Conservation (phyloP, 148 eudicot species). For the Diospyros lotus region DNA sequence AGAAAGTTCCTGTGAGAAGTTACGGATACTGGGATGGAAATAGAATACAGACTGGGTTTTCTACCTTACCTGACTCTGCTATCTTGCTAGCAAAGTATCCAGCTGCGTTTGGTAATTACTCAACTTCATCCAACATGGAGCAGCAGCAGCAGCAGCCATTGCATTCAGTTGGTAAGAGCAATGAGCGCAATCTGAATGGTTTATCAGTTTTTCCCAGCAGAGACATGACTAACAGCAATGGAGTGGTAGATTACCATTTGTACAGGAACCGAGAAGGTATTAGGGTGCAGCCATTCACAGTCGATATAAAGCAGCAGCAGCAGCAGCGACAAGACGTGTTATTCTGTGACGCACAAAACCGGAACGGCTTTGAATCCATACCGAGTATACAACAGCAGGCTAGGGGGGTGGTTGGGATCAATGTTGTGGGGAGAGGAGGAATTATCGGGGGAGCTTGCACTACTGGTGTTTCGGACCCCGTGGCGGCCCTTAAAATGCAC, state of each 20-base stretch:
- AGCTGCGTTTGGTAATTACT: constrained; percentile 47
- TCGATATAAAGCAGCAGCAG: constrained; percentile 44
- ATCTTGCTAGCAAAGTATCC: constrained; percentile 67
- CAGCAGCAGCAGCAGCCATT: constrained; percentile 30
- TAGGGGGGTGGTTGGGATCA: constrained; percentile 35
- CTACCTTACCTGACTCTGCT: constrained; percentile 66
- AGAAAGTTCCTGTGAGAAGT: constrained; percentile 57
- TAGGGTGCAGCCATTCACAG: constrained; percentile 41
- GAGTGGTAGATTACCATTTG: constrained; percentile 29
- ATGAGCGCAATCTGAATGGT: constrained; percentile 39
- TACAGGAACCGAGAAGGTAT: constrained; percentile 32
- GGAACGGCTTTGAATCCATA: constrained; percentile 41
- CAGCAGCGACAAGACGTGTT: constrained; percentile 16
- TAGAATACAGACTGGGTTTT: constrained; percentile 47
- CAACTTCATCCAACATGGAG: constrained; percentile 36
- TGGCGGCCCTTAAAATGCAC: constrained; percentile 72
- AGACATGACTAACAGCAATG: constrained; percentile 36
- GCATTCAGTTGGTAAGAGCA: constrained; percentile 20
- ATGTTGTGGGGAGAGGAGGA: constrained; percentile 46
- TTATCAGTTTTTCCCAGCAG: constrained; percentile 37
- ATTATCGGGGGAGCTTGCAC: constrained; percentile 33
- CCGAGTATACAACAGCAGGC: constrained; percentile 38
- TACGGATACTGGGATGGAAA: constrained; percentile 76
- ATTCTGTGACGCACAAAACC: constrained; percentile 33
- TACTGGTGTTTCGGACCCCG: constrained; percentile 73